phyloP scores from a whole-genome alignment of 2,329 filamentous ascomycete genomes.

The Alternaria burnsii region DNA sequence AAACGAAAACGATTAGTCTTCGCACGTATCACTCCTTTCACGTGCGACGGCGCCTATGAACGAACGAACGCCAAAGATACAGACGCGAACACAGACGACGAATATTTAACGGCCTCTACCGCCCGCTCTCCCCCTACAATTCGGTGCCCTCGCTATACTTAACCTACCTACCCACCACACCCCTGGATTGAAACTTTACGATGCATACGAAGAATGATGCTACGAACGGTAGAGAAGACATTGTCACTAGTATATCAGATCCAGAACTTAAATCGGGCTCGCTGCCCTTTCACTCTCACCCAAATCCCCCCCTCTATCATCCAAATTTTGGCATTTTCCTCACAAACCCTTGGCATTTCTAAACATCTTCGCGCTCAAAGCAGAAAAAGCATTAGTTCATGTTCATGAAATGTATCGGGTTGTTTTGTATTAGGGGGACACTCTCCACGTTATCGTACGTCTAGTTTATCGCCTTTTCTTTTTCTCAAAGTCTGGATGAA shows the following conservation, averaged over 20 bases:
- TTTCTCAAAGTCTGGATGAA: neutral
- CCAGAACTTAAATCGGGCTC: conserved; percentile 38
- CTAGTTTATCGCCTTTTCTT: no score
- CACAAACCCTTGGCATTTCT: no score
- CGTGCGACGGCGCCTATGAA: conserved; percentile 29
- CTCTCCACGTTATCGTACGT: no score
- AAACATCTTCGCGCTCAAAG: no score
- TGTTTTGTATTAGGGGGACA: no score
- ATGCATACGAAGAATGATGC: conserved; percentile 54
- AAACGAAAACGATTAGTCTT: conserved; percentile 27
- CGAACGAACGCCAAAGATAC: conserved; percentile 18
- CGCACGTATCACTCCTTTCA: conserved; percentile 34
- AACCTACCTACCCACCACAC: neutral
- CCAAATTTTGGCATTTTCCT: no score
- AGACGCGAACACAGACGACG: conserved; percentile 12
- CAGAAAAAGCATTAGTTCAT: no score
- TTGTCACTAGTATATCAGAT: conserved; percentile 28
- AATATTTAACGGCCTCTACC: conserved; percentile 43
- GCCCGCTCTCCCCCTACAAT: no score
- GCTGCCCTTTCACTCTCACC: conserved; percentile 32
- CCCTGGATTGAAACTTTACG: conserved; percentile 45
- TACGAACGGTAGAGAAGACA: conserved; percentile 49
- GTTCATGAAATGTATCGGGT: no score
- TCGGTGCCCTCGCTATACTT: no score
- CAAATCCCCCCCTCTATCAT: neutral